Base-by-base conservation (phyloP, 108 stramenopile species). In the Skeletonema tropicum region DNA sequence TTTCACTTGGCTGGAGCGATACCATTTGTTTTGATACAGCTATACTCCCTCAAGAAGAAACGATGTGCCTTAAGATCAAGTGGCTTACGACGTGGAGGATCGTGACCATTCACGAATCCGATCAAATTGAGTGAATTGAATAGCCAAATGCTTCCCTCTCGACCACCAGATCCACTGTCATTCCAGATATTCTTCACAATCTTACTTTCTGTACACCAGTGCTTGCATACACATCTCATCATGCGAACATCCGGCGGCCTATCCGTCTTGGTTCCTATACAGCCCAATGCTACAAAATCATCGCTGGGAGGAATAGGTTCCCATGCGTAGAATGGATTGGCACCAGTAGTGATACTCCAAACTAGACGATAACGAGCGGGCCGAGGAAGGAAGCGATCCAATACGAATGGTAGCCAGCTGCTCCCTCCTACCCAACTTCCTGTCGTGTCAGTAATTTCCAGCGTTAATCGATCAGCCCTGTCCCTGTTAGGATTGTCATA, bases 231-330 rank as follows among this genome's bases (percentile, higher is more conserved):
- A 66, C 98, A 99, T 36, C 97, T 85, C 85, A 99, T 93, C 73
- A 78, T 83, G 17, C 87, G 90, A 38, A 92, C 88, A 65, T 88
- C 83, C 13, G 98, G 98, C 6, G 96, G 93, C 58, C 91, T 92
- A 48, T 98, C 96, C 21, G 81, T 90, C 57, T 90, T 97, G n/a
- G 93, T 97, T 11, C 91, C 94, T 30, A 97, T 78, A 76, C 97
- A 98, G 30, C 98, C 98, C 38, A 99, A 80, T 6, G 97, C 96
- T 3, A 97, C 96, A 81, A 98, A 99, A 62, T 90, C 90, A 29
- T 96, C 95, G 59, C 95, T 92, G 3, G 98, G 98, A 31, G 98
- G 97, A 3, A 98, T 90, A 6, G 98, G 95, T 70, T 97, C 94
- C 98, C 98, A 99, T 4, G 92, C 93, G 75, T 95, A 98, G 64